Evolutionary conservation across 139 green algal species (phyloP).

Genomic region (Zygnema cylindricum): DNA sequence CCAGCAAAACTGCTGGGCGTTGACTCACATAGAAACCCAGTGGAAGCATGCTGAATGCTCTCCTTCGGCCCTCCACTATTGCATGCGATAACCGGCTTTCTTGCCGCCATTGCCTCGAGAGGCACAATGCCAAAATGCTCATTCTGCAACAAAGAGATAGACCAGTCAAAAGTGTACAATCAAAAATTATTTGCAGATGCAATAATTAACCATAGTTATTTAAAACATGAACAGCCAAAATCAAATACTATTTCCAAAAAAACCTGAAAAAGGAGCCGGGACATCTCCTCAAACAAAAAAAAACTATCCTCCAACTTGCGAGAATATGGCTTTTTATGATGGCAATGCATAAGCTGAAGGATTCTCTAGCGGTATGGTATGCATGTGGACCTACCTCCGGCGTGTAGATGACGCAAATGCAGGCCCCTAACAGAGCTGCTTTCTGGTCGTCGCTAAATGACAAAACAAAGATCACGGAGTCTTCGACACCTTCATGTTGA

Average conservation of each 20-base stretch:
- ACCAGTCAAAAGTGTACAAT: background rate
- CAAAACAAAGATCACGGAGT: conserved; percentile 80
- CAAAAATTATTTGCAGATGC: too few species aligned
- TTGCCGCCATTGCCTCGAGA: conserved; percentile 91
- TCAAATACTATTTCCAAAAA: too few species aligned
- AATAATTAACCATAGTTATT: too few species aligned
- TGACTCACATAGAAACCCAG: conserved; percentile 47
- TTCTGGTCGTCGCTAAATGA: conserved; percentile 84
- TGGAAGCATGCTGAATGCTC: conserved; percentile 41
- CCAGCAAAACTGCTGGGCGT: conserved; percentile 38
- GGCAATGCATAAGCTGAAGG: too few species aligned
- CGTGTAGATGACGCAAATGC: conserved; percentile 85
- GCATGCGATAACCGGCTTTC: conserved; percentile 85
- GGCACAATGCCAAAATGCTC: conserved; percentile 99
- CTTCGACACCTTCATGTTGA: conserved; percentile 65
- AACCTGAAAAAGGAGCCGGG: too few species aligned
- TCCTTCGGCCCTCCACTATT: conserved; percentile 65
- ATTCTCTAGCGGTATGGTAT: background rate
- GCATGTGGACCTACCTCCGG: conserved; percentile 43
- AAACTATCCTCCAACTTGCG: too few species aligned
- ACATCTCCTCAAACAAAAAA: too few species aligned
- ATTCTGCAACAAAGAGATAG: conserved; percentile 65
- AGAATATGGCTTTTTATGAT: too few species aligned
- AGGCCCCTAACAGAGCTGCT: conserved; percentile 73
- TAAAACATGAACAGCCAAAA: too few species aligned